phyloP scores from a whole-genome alignment of 495 filamentous ascomycete species.

The Penicillium pancosmium region DNA sequence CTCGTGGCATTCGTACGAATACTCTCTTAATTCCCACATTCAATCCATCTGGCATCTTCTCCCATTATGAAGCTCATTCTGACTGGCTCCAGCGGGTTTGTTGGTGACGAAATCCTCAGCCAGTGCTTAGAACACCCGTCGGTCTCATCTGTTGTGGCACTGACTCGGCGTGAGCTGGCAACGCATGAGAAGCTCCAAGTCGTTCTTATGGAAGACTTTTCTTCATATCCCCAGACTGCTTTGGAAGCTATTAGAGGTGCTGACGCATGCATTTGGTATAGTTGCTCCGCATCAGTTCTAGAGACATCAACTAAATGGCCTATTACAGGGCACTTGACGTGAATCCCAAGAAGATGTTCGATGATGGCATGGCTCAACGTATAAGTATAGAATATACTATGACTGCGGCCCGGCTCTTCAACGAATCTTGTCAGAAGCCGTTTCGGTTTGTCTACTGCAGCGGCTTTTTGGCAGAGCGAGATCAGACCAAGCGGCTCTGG shows the following conservation, averaged over 20 bases:
- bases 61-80: slow-evolving; percentile 53
- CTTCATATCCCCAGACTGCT: slow-evolving; percentile 39
- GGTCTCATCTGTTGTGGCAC: slow-evolving; percentile 52
- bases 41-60: not conserved
- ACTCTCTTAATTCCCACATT: not conserved
- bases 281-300: not conserved
- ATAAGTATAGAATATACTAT: slow-evolving; percentile 49
- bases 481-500: slow-evolving; percentile 46
- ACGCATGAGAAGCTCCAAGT: slow-evolving; percentile 45
- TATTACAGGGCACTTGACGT: slow-evolving; percentile 15
- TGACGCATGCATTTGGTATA: slow-evolving; percentile 56
- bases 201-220: slow-evolving; percentile 49
- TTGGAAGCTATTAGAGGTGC: slow-evolving; percentile 47
- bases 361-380: slow-evolving; percentile 25
- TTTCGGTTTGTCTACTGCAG: slow-evolving; percentile 58
- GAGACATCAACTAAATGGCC: not conserved
- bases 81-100: slow-evolving; percentile 54
- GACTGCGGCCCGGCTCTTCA: slow-evolving; percentile 45
- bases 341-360: slow-evolving; percentile 2
- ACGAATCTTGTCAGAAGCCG: slow-evolving; percentile 25
- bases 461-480: slow-evolving; percentile 48
- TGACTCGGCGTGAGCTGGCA: slow-evolving; percentile 46
- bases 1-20: not conserved
- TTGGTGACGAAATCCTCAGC: slow-evolving; percentile 50
- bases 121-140: slow-evolving; percentile 45